These are phyloP conservation scores for Penicillium chermesinum DNA, from an alignment of 495 filamentous ascomycete species.

Conservation along the genomic window DNA sequence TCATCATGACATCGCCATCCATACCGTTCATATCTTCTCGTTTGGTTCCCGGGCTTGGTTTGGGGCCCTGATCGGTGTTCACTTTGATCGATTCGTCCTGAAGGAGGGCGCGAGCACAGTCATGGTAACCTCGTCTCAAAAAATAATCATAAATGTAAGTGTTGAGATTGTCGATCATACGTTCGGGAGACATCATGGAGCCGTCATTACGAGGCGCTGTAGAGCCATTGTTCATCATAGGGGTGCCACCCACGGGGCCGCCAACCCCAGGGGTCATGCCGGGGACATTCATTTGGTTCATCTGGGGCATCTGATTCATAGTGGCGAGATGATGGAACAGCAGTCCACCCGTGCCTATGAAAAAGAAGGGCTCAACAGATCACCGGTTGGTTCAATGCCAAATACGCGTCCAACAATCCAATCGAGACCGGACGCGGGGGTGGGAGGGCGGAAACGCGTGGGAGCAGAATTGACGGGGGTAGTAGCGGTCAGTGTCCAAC, in stretches of 20 bases:
- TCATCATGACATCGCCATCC: constrained; percentile 77
- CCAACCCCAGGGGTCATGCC: constrained; percentile 58
- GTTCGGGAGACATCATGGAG: constrained; percentile 42
- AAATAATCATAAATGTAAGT: constrained; percentile 99
- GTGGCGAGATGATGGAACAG: constrained; percentile 31
- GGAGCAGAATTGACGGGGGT: constrained; percentile 10
- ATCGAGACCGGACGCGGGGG: constrained; percentile 29
- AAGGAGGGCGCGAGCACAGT: constrained; percentile 69
- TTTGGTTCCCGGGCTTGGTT: constrained; percentile 52
- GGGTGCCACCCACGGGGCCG: constrained; percentile 60
- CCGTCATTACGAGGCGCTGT: constrained; percentile 44
- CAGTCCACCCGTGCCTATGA: constrained; percentile 34
- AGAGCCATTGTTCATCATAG: constrained; percentile 68
- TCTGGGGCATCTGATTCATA: constrained; percentile 67
- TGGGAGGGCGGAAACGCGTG: constrained; percentile 27
- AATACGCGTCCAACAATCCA: constrained; percentile 38
- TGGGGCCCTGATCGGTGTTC: constrained; percentile 56
- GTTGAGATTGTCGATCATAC: constrained; percentile 81
- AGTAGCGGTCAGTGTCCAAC: constrained; percentile 19
- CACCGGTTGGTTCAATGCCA: constrained; percentile 12
- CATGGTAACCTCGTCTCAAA: constrained; percentile 71
- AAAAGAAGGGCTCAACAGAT: constrained; percentile 24
- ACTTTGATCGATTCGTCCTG: constrained; percentile 43
- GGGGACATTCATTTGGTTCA: constrained; percentile 11
- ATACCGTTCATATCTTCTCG: constrained; percentile 71